Evolutionary conservation across 768 basidiomycete genomes (phyloP).

Genomic region (Psilocybe cyanescens): DNA sequence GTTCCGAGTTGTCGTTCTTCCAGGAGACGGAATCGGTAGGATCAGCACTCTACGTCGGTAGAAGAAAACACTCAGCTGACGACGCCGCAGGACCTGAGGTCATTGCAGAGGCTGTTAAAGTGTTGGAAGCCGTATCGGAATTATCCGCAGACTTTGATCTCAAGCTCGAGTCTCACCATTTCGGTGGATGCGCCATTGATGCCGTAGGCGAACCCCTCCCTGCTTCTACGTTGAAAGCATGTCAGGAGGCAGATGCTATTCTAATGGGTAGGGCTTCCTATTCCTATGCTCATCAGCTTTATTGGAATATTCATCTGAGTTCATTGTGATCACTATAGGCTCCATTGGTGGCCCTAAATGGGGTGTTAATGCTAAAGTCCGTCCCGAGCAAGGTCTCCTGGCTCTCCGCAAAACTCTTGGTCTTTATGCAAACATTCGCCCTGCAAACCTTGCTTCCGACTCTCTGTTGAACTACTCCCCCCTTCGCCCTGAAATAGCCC

Average conservation of each 20-base stretch:
- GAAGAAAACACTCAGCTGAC: conserved; percentile 13
- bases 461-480: conserved; percentile 87
- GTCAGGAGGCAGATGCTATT: conserved; percentile 93
- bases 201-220: conserved; percentile 85
- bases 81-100: conserved; percentile 80
- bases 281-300: background rate
- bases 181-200: conserved; percentile 96
- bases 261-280: conserved; percentile 72
- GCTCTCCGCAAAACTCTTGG: conserved; percentile 89
- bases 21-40: conserved; percentile 97
- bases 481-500: conserved; percentile 81
- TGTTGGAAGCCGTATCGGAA: conserved; percentile 74
- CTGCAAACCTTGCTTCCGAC: conserved; percentile 93
- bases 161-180: conserved; percentile 73
- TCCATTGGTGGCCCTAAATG: conserved; percentile 99
- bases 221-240: conserved; percentile 82
- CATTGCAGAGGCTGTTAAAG: conserved; percentile 79
- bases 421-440: conserved; percentile 97
- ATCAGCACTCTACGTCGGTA: conserved; percentile 2
- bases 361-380: conserved; percentile 86
- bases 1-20: conserved; percentile 86
- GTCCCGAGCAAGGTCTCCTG: conserved; percentile 93
- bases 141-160: conserved; percentile 69
- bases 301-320: background rate
- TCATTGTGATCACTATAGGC: conserved; percentile 47